Evolutionary conservation across 768 basidiomycete genomes (phyloP), one percentile per base, ranked within the genome.

Genomic region (Omphalotus guepiniiformis): DNA sequence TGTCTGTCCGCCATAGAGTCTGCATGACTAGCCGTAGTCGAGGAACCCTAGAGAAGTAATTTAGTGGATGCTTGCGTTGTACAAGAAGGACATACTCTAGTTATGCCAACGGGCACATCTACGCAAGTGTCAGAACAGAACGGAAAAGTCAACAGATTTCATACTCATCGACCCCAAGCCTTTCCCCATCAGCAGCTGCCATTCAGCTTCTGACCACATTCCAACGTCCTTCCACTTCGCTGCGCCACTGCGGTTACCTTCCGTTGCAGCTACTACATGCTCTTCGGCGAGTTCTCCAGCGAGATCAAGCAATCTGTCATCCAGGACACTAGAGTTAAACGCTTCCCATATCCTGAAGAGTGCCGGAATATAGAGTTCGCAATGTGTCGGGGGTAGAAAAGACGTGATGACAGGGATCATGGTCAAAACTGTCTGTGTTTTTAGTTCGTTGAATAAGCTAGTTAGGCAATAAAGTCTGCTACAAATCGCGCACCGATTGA

Each of bases 131-230:
- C 40, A 39, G 35, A 50, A 30, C 40, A 8, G 42, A 32, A 3
- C 18, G 13, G 34, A n/a, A 6, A 23, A 27, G 42, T 47, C 32
- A 15, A 30, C 39, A 27, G 45, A 49, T 44, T 23, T 63, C 73
- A 49, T 63, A 86, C 88, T 83, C 82, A 92, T 84, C 4, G 87
- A 85, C 26, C 79, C 75, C 27, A 97, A 68, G 12, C 88, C 85
- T 62, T 93, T 94, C 28, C 83, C 82, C 53, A 93, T 78, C 40
- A 98, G 68, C 22, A 86, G 70, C 47, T 81, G 80, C 83, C 92
- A 97, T 63, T 97, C 83, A 35, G 78, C 71, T 48, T 90, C 78
- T 4, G 79, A 83, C 79, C 92, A 93, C 46, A 98, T 93, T 11
- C 94, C 94, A 28, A 97, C 77, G 54, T 90, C 88, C 61, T 84